Evolutionary conservation across 805 yeast species (phyloP).

Genomic region (Saccharomyces eubayanus): DNA sequence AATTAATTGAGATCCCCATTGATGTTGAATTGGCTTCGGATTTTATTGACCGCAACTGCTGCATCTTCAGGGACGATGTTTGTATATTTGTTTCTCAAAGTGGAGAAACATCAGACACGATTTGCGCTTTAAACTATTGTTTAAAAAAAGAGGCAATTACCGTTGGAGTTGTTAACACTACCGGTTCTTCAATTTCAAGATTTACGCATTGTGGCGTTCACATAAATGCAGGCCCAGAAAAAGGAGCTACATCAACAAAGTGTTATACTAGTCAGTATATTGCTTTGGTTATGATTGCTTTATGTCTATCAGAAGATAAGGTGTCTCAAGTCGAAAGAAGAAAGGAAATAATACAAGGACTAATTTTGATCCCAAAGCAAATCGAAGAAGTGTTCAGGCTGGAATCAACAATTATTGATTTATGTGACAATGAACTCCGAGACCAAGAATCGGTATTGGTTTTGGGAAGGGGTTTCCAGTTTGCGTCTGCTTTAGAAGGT

Average conservation of each 20-base stretch:
- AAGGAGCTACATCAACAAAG: constrained; percentile 97
- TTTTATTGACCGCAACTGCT: constrained; percentile 86
- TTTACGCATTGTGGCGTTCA: constrained; percentile 98
- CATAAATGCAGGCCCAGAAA: constrained; percentile 98
- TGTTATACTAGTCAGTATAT: constrained; percentile 98
- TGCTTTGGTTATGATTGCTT: constrained; percentile 93
- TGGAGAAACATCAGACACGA: constrained; percentile 97
- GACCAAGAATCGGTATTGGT: constrained; percentile 79
- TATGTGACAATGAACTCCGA: constrained; percentile 66
- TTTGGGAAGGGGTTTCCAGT: constrained; percentile 95
- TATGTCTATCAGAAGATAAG: constrained; percentile 85
- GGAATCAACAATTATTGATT: constrained; percentile 62
- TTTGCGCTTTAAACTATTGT: constrained; percentile 91
- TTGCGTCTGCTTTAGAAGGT: constrained; percentile 95
- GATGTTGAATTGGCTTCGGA: constrained; percentile 89
- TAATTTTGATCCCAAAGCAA: constrained; percentile 76
- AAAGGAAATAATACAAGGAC: constrained; percentile 75
- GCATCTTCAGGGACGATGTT: constrained; percentile 95
- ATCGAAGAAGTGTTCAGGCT: constrained; percentile 67
- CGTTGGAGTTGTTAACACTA: constrained; percentile 94
- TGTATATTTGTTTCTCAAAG: constrained; percentile 97
- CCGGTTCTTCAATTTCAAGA: constrained; percentile 94
- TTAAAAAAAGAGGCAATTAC: constrained; percentile 94
- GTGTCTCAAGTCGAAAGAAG: constrained; percentile 71
- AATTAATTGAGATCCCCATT: constrained; percentile 89